Percentiles rank a stretch among this genome's conserved stretches.
phyloP scores from a whole-genome alignment of 306 rosid genomes.

The Rosa lucieae region DNA sequence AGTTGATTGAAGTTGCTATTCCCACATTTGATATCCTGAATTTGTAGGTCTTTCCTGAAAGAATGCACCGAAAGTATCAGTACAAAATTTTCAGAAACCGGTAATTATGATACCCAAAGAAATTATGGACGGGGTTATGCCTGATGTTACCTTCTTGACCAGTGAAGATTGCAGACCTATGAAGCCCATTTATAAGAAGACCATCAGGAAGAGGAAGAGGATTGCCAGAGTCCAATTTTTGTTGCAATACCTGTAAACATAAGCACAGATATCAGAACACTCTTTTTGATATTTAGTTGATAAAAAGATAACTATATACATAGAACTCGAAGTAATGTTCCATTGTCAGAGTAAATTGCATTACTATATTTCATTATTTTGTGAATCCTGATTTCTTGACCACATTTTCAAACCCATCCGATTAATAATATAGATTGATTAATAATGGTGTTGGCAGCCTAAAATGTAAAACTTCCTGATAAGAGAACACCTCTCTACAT shows the following conservation, averaged over 20 bases:
- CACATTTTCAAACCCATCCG: neutral
- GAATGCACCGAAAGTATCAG: neutral
- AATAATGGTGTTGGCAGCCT: neutral
- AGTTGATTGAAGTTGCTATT: slow-evolving; percentile 54
- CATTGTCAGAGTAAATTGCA: neutral
- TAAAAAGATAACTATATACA: neutral
- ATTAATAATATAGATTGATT: neutral
- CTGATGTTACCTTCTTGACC: slow-evolving; percentile 51
- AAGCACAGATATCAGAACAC: neutral
- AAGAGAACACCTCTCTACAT: neutral
- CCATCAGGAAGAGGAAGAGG: slow-evolving; percentile 65
- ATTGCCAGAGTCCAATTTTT: slow-evolving; percentile 49
- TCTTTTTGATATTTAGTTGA: neutral
- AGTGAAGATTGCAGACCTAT: slow-evolving; percentile 21
- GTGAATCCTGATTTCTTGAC: neutral
- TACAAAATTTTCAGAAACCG: neutral
- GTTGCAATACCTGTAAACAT: slow-evolving; percentile 44
- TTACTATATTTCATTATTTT: neutral
- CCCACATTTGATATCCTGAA: slow-evolving; percentile 80
- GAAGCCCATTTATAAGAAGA: slow-evolving; percentile 71
- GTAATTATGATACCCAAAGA: neutral
- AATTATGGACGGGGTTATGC: neutral
- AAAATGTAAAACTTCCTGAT: too few species aligned
- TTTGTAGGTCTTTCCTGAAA: slow-evolving; percentile 76
- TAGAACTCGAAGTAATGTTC: neutral